These are phyloP conservation scores for Leonotis leonurus DNA, from an alignment of 257 asterid genomes.

Conservation along the genomic window DNA sequence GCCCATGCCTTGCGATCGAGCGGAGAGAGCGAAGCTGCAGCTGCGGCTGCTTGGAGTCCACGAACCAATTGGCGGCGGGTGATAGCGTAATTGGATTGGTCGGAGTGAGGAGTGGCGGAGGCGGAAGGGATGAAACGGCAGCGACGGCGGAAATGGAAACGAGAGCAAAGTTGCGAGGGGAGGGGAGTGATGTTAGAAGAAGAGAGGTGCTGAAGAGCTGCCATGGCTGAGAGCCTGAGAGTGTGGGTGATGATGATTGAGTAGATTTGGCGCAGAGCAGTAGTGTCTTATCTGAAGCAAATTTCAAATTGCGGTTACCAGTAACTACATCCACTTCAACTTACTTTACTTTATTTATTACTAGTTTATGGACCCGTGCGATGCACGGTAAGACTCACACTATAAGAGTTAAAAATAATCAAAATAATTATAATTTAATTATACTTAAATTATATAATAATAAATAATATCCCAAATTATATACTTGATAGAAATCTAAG, in stretches of 20 bases:
- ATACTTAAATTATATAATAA: too few relatives aligned
- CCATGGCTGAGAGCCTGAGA: slow-evolving; percentile 15
- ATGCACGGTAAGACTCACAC: too few relatives aligned
- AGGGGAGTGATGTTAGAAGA: slow-evolving; percentile 21
- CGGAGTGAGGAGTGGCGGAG: slow-evolving; percentile 20
- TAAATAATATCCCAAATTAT: too few relatives aligned
- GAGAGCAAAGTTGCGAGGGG: slow-evolving; percentile 21
- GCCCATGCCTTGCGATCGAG: slow-evolving; percentile 32
- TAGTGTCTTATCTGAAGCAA: too few relatives aligned
- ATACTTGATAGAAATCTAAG: too few relatives aligned
- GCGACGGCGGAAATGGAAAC: slow-evolving; percentile 23
- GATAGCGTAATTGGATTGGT: slow-evolving; percentile 10
- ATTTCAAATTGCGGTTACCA: too few relatives aligned
- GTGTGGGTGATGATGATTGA: slow-evolving; percentile 7
- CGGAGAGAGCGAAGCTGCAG: slow-evolving; percentile 35
- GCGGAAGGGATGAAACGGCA: slow-evolving; percentile 23
- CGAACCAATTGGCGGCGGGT: slow-evolving; percentile 48
- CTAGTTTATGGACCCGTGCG: too few relatives aligned
- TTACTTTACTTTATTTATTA: too few relatives aligned
- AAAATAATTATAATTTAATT: too few relatives aligned
- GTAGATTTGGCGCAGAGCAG: too few relatives aligned
- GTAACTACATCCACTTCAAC: too few relatives aligned
- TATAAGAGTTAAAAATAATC: too few relatives aligned
- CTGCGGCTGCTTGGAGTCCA: slow-evolving; percentile 42
- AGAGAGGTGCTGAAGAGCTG: slow-evolving; percentile 30